phyloP scores from a whole-genome alignment of 1,139 yeast genomes.

The Pichia sp. region DNA sequence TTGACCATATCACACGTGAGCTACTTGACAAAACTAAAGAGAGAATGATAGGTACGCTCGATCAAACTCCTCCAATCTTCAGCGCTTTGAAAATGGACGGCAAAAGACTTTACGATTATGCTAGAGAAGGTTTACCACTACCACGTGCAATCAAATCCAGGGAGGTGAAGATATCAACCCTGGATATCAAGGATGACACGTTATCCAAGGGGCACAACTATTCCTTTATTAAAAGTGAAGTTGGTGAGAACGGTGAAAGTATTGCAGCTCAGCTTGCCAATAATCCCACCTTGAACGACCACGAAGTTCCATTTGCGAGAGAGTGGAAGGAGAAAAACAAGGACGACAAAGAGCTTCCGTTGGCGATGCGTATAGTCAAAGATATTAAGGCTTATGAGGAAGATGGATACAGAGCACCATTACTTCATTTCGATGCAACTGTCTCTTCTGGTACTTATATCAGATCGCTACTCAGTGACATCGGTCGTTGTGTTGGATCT shows the following conservation, averaged over 20 bases:
- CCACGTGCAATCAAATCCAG: slow-evolving; percentile 78
- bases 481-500: slow-evolving; percentile 74
- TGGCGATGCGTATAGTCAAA: slow-evolving; percentile 23
- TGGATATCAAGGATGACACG: slow-evolving; percentile 49
- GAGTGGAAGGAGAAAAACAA: slow-evolving; percentile 41
- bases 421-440: slow-evolving; percentile 63
- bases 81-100: slow-evolving; percentile 96
- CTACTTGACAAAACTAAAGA: slow-evolving; percentile 42
- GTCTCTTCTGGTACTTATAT: slow-evolving; percentile 97
- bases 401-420: slow-evolving; percentile 43
- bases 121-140: slow-evolving; percentile 78
- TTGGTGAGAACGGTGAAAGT: slow-evolving; percentile 42
- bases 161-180: slow-evolving; percentile 52
- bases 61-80: slow-evolving; percentile 92
- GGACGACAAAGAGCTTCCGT: slow-evolving; percentile 20
- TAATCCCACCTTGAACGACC: slow-evolving; percentile 59
- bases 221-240: slow-evolving; percentile 40
- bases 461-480: slow-evolving; percentile 81
- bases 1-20: slow-evolving; percentile 52
- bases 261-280: slow-evolving; percentile 37
- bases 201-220: slow-evolving; percentile 53
- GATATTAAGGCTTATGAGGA: slow-evolving; percentile 25
- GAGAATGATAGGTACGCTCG: slow-evolving; percentile 68
- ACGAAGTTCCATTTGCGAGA: slow-evolving; percentile 50
- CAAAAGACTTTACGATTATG: slow-evolving; percentile 88